Conservation (phyloP, 805 yeast species). For the Myxozyma melibiosi region DNA sequence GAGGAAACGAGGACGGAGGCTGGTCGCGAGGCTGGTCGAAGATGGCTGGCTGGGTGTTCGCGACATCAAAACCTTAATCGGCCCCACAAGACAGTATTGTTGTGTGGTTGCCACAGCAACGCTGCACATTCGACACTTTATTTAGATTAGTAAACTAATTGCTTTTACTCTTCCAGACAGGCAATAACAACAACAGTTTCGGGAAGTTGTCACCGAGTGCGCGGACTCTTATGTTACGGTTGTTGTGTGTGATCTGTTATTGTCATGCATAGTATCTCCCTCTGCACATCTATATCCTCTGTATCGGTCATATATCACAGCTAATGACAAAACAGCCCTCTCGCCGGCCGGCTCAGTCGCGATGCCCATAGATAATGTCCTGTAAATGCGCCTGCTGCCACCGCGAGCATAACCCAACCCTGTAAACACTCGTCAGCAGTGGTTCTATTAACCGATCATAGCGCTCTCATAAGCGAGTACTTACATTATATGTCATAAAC, state of each 20-base stretch:
- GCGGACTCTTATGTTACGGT: too few relatives aligned
- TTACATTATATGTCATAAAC: constrained; percentile 76
- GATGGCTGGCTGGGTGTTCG: constrained; percentile 2
- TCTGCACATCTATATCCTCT: too few relatives aligned
- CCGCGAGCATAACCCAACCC: constrained; percentile 80
- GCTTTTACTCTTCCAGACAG: too few relatives aligned
- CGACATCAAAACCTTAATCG: constrained; percentile 2
- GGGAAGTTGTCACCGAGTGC: too few relatives aligned
- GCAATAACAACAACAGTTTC: too few relatives aligned
- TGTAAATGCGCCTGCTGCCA: constrained; percentile 67
- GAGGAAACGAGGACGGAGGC: neutral
- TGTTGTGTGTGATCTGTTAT: too few relatives aligned
- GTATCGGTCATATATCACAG: too few relatives aligned
- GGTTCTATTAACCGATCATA: neutral
- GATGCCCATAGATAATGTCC: constrained; percentile 63
- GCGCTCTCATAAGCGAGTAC: constrained; percentile 4
- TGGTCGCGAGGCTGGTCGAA: neutral
- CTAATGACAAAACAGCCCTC: constrained; percentile 29
- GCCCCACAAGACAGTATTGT: neutral
- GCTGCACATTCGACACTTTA: neutral
- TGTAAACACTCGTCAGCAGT: neutral
- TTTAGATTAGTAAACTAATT: too few relatives aligned
- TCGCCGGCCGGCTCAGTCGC: neutral
- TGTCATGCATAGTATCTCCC: neutral
- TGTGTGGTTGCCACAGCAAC: constrained; percentile 5